Base-by-base conservation (phyloP, 306 rosid species). In the Astragalus glycyphyllos region DNA sequence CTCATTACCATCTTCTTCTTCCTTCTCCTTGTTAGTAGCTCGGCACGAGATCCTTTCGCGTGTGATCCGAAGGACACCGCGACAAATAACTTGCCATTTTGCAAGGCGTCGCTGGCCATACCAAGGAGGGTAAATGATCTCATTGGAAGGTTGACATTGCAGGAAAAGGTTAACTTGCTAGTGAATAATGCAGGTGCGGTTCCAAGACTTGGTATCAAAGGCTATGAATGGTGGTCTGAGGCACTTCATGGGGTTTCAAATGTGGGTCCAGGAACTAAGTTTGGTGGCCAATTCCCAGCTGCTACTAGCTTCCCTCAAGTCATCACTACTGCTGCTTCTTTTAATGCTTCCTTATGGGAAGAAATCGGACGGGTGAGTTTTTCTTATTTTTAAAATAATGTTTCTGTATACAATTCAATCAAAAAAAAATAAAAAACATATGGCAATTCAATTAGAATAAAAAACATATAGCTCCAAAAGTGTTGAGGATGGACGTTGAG, bases 171-270 rank as follows among this genome's bases (percentile, higher is more conserved):
- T 2, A 60, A 59, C 53, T 71, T 91, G 60, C 82, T 91, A 6
- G 92, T 72, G 53, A 80, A 88, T 85, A 80, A 71, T 74, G 97
- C 97, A 0, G 84, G 77, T 5, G 86, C 83, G 1, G 89, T 91
- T 62, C 86, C 89, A 0, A 68, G 97, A 12, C 83, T 91, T 26
- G 96, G 97, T 10, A 86, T 91, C 35, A 77, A 77, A 74, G 90
- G 88, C 1, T 91, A 91, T 8, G 97, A 91, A 58, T 91, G 97
- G 97, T 90, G 97, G 97, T 88, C 97, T 4, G 97, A 90, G 76
- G 97, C 92, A 11, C 92, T 90, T 15, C 97, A 91, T 41, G 97
- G 97, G 5, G 89, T 91, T n/a, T 88, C 96, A 26, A 83, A 91
- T 80, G 96, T 86, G 61, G 97, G 97, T 0, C 97, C 97, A 6